Evolutionary conservation across 768 basidiomycete species (phyloP), one percentile per base, ranked within the genome.

Genomic region (Kwoniella dejecticola): DNA sequence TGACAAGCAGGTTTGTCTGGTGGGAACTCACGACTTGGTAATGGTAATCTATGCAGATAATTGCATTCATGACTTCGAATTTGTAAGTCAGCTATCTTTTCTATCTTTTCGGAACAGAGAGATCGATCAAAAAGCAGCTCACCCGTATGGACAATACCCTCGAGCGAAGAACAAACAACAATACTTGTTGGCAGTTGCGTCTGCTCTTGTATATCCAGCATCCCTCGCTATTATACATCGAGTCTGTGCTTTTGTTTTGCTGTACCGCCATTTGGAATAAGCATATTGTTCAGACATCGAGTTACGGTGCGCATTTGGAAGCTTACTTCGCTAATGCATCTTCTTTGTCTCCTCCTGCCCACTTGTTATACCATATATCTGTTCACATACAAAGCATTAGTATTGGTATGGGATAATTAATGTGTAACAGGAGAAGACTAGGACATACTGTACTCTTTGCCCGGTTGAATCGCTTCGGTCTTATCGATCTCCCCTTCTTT

Each of bases 331-430:
- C 94, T 77, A 97, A 92, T 60, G 86, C 89, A 77, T 99, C 95
- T 78, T 97, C 96, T 29, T 91, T 86, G 77, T 99, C 96, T 57
- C 95, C 96, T 55, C 96, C 96, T n/a, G 96, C 96, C 95, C 95
- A 98, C 81, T 96, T 95, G 80, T 97, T 93, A 78, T 95, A 98
- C 95, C 96, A 99, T 52, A 95, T 89, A 80, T 99, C 79, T 77
- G 41, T 13, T 19, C 89, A 62, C 41, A 30, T 56, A 11, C 52
- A 66, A 67, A 66, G 31, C 36, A 8, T 38, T 17, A 38, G 41
- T 54, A 68, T 50, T 29, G 10, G 26, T 27, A 33, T 17, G 21
- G 26, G 4, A 23, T 11, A 24, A 44, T 15, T 23, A 19, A 21
- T 19, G 21, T 10, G 24, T 1, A 47, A n/a, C 23, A 23, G 17